Conservation (phyloP, 345 rosid species). For the Arabidopsis thaliana region TAIR10.1 NC_003075.7:8387001-8387500, state of each 20-base stretch:
- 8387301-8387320: neutral
- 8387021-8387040: neutral
- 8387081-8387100: neutral
- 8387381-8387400: neutral
- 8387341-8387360: neutral
- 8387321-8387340: neutral
- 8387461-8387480: too few relatives aligned
- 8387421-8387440: too few relatives aligned
- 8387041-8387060: constrained; percentile 15
- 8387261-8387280: neutral
- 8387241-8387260: neutral
- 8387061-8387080: neutral
- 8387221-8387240: neutral
- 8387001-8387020: constrained; percentile 1
- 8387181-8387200: neutral
- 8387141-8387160: neutral
- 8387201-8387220: neutral
- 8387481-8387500: too few relatives aligned
- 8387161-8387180: neutral
- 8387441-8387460: neutral
- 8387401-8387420: neutral
- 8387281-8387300: neutral
- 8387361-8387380: neutral
- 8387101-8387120: neutral
- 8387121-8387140: constrained; percentile 4